These are phyloP conservation scores for Scedosporium aurantiacum DNA, from an alignment of 2,329 filamentous ascomycete genomes.

Conservation along the genomic window DNA sequence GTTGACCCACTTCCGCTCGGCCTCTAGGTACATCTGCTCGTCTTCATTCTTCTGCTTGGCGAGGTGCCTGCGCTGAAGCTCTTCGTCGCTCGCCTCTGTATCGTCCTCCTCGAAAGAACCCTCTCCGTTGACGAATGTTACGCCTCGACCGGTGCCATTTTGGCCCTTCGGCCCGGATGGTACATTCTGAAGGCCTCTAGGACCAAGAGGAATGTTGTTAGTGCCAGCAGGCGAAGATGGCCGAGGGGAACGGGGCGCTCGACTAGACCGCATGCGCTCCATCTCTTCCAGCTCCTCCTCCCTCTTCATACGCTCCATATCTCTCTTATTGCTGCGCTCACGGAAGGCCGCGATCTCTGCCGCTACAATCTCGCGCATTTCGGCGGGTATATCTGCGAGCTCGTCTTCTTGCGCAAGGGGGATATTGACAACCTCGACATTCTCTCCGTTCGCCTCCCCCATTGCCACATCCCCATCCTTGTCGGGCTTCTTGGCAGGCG, in stretches of 20 bases:
- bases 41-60: conserved; percentile 63
- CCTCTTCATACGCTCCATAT: conserved; percentile 73
- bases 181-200: conserved; percentile 49
- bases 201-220: conserved; percentile 69
- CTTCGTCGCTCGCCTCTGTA: conserved; percentile 75
- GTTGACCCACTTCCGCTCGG: conserved; percentile 83
- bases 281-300: conserved; percentile 89
- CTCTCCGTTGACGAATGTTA: conserved; percentile 60
- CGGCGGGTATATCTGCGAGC: conserved; percentile 84
- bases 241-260: conserved; percentile 20
- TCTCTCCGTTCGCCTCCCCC: conserved; percentile 53
- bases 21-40: conserved; percentile 72
- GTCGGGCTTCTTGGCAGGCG: conserved; percentile 36
- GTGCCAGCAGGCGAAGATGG: conserved; percentile 15
- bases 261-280: conserved; percentile 66
- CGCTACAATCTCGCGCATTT: conserved; percentile 91
- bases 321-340: conserved; percentile 78
- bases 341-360: conserved; percentile 90
- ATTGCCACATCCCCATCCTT: conserved; percentile 58
- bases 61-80: conserved; percentile 63
- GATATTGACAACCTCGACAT: conserved; percentile 81
- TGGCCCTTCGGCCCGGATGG: conserved; percentile 57
- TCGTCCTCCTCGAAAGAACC: conserved; percentile 60
- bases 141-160: conserved; percentile 19
- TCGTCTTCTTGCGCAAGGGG: conserved; percentile 83